Evolutionary conservation across 495 filamentous ascomycete species (phyloP).

Genomic region (Penicillium argentinense): DNA sequence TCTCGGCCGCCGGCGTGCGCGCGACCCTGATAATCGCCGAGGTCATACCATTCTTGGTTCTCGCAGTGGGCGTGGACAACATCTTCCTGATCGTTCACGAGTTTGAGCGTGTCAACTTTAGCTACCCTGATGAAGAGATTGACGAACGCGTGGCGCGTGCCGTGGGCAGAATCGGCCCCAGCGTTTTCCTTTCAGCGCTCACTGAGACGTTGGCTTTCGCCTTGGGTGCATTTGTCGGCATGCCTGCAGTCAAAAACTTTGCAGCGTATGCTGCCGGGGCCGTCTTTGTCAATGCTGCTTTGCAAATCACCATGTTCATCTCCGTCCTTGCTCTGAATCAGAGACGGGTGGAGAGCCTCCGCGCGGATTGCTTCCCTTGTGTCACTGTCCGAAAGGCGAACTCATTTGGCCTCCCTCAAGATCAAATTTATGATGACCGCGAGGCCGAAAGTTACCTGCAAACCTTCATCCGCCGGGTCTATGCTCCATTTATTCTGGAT

Average conservation of each 20-base stretch:
- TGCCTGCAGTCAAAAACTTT: slow-evolving; percentile 97
- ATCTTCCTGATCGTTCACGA: slow-evolving; percentile 99
- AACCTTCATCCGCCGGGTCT: slow-evolving; percentile 80
- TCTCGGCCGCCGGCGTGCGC: slow-evolving; percentile 84
- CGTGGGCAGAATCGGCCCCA: slow-evolving; percentile 90
- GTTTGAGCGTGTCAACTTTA: slow-evolving; percentile 91
- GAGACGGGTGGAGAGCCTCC: slow-evolving; percentile 74
- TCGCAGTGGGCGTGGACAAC: slow-evolving; percentile 97
- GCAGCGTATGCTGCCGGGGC: slow-evolving; percentile 94
- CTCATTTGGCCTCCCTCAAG: slow-evolving; percentile 48
- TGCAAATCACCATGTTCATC: slow-evolving; percentile 96
- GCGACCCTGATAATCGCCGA: slow-evolving; percentile 97
- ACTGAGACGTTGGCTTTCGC: slow-evolving; percentile 94
- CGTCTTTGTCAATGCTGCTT: slow-evolving; percentile 91
- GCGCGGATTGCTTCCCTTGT: slow-evolving; percentile 94
- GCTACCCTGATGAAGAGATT: slow-evolving; percentile 81
- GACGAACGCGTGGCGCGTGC: slow-evolving; percentile 81
- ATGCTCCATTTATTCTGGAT: slow-evolving; percentile 78
- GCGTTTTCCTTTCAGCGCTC: slow-evolving; percentile 89
- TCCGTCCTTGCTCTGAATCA: slow-evolving; percentile 91
- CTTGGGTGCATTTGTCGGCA: slow-evolving; percentile 88
- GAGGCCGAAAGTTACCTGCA: slow-evolving; percentile 71
- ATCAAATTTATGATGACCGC: slow-evolving; percentile 61
- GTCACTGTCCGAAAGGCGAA: slow-evolving; percentile 69
- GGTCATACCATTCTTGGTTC: slow-evolving; percentile 94